Conservation (phyloP, 305 asterid genomes). For the Rubia occidens region DNA sequence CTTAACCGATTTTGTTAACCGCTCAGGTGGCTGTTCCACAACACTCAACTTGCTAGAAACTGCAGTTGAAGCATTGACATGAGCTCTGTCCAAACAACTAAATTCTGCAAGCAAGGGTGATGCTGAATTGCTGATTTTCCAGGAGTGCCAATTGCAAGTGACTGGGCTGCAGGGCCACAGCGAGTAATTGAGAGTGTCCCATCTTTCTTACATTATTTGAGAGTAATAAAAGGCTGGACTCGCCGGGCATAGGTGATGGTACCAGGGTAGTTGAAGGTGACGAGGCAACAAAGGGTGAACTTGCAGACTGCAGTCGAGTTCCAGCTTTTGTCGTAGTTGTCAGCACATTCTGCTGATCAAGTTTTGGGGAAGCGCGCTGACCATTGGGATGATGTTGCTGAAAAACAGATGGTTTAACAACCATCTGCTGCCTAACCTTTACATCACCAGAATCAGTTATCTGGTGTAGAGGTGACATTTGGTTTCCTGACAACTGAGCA, state of each 20-base stretch:
- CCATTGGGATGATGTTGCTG: slow-evolving; percentile 54
- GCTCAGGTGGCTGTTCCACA: slow-evolving; percentile 79
- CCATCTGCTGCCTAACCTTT: slow-evolving; percentile 82
- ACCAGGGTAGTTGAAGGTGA: slow-evolving; percentile 92
- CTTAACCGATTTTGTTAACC: slow-evolving; percentile 76
- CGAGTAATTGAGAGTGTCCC: slow-evolving; percentile 47
- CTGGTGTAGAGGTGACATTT: slow-evolving; percentile 67
- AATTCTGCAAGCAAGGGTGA: slow-evolving; percentile 94
- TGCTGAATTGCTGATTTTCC: slow-evolving; percentile 97
- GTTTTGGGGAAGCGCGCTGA: slow-evolving; percentile 71
- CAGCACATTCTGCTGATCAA: slow-evolving; percentile 66
- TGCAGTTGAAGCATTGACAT: slow-evolving; percentile 52
- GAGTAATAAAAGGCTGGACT: slow-evolving; percentile 56
- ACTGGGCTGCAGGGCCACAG: slow-evolving; percentile 59
- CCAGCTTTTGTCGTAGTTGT: slow-evolving; percentile 53
- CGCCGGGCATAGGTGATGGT: slow-evolving; percentile 86
- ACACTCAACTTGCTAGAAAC: slow-evolving; percentile 48
- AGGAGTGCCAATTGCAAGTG: slow-evolving; percentile 93
- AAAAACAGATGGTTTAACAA: slow-evolving; percentile 64
- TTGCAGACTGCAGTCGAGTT: slow-evolving; percentile 77
- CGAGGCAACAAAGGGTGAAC: slow-evolving; percentile 75
- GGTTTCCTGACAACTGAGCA: slow-evolving; percentile 52
- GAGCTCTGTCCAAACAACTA: slow-evolving; percentile 73
- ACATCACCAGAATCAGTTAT: slow-evolving; percentile 64
- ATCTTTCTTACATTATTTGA: slow-evolving; percentile 56